Conservation (phyloP, 179 eudicot genomes). For the Patellifolia procumbens region DNA sequence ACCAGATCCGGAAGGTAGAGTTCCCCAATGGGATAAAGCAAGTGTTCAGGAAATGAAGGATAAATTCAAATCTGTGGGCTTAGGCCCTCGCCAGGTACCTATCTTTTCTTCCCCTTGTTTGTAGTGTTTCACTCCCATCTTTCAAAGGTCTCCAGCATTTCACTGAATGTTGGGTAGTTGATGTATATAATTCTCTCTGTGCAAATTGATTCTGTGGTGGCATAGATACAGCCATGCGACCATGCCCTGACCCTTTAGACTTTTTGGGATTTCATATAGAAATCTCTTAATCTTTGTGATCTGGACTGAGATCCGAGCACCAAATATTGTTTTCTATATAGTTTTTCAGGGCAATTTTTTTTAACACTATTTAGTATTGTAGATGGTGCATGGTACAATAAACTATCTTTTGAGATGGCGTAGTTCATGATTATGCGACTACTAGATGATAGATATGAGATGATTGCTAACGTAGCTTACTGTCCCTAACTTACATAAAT, state of each 20-base stretch:
- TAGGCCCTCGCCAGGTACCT: slow-evolving; percentile 93
- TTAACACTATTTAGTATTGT: background rate
- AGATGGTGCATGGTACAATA: background rate
- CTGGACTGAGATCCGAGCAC: background rate
- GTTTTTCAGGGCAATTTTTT: background rate
- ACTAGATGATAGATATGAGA: background rate
- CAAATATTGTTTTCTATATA: background rate
- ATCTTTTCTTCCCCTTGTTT: background rate
- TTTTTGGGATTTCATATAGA: background rate
- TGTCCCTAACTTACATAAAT: background rate
- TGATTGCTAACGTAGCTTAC: background rate
- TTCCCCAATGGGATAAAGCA: slow-evolving; percentile 80
- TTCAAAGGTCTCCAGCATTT: slow-evolving; percentile 12
- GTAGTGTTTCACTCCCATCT: background rate
- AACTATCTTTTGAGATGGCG: background rate
- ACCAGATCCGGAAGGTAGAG: slow-evolving; percentile 95
- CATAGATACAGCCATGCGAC: background rate
- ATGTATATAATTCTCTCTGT: background rate
- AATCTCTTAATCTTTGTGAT: background rate
- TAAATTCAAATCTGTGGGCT: slow-evolving; percentile 66
- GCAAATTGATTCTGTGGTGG: background rate
- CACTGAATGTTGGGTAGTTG: background rate
- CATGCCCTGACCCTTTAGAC: background rate
- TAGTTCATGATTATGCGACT: background rate
- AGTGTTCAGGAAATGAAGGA: slow-evolving; percentile 92